Percentiles rank a stretch among this genome's conserved stretches.
These are phyloP conservation scores for Penicillium sp. DNA, from an alignment of 2,329 filamentous ascomycete species.

Conservation along the genomic window DNA sequence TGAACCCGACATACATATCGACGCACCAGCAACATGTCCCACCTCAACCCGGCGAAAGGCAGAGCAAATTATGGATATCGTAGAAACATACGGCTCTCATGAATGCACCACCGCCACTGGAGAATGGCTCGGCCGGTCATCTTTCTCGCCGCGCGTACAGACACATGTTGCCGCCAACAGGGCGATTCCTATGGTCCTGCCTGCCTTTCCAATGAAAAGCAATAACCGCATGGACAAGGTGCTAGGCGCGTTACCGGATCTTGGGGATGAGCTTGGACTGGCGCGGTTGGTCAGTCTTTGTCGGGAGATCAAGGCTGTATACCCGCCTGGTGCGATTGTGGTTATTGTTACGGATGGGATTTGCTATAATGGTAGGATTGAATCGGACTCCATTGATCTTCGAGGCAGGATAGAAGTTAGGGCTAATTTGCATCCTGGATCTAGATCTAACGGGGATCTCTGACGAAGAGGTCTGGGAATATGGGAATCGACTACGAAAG, in stretches of 20 bases:
- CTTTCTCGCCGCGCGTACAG: constrained; percentile 6
- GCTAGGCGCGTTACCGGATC: background rate
- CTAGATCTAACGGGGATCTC: constrained; percentile 9
- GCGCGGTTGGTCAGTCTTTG: constrained; percentile 9
- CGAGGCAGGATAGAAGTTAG: background rate
- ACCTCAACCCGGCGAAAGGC: background rate
- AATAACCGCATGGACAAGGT: constrained; percentile 11
- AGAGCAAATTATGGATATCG: constrained; percentile 4
- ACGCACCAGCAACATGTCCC: background rate
- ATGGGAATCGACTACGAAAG: constrained; percentile 12
- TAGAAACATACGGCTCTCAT: constrained; percentile 5
- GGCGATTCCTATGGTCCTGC: constrained; percentile 8
- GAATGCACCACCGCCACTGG: background rate
- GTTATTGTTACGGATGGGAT: constrained; percentile 10
- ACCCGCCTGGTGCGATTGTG: constrained; percentile 7
- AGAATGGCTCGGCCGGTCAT: constrained; percentile 10
- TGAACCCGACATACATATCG: background rate
- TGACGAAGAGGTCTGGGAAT: constrained; percentile 12
- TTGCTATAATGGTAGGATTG: constrained; percentile 9
- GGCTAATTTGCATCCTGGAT: background rate
- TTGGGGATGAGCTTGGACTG: constrained; percentile 9
- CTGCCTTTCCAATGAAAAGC: constrained; percentile 13
- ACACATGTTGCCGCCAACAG: constrained; percentile 2
- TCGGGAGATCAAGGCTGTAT: constrained; percentile 6
- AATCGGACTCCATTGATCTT: background rate